phyloP scores from a whole-genome alignment of 208 protist species.

The Wallacemonas collosoma region DNA sequence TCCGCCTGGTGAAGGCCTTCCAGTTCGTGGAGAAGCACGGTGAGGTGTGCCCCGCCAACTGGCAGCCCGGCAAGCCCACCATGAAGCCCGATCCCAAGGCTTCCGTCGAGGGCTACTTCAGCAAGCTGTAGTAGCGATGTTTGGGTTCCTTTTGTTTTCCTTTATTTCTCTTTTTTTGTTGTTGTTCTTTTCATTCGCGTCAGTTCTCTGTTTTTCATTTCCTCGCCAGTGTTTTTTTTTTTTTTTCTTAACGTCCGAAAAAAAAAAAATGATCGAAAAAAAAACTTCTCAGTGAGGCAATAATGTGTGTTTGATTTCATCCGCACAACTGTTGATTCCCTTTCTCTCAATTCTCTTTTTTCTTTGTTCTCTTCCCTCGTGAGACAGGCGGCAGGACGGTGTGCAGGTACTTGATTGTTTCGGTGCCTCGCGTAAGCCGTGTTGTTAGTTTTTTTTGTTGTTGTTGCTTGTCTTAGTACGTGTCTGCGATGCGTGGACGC shows the following conservation, averaged over 20 bases:
- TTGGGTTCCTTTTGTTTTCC: background rate
- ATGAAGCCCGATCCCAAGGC: conserved; percentile 95
- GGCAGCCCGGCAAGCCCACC: conserved; percentile 87
- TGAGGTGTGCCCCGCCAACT: conserved; percentile 96
- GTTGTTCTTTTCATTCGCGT: conserved; percentile 16
- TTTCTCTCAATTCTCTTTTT: conserved; percentile 6
- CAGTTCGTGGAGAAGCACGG: conserved; percentile 95
- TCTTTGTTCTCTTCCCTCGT: background rate
- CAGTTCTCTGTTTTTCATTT: conserved; percentile 17
- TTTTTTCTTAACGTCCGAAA: conserved; percentile 7
- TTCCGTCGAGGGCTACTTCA: conserved; percentile 91
- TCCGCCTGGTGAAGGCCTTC: conserved; percentile 96
- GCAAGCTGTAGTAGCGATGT: conserved; percentile 29
- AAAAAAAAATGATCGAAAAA: background rate
- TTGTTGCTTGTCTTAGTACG: too few relatives aligned
- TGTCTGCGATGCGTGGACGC: too few relatives aligned
- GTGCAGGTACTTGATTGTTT: too few relatives aligned
- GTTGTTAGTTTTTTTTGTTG: too few relatives aligned
- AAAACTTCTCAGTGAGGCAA: too few relatives aligned
- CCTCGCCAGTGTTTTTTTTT: conserved; percentile 16
- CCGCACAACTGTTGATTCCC: background rate
- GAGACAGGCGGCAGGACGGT: too few relatives aligned
- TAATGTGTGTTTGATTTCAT: too few relatives aligned
- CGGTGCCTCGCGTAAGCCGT: too few relatives aligned
- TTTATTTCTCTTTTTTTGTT: conserved; percentile 17